Percentiles rank a stretch among this genome's conserved stretches.
These are phyloP conservation scores for Barnettozyma californica DNA, from an alignment of 805 yeast genomes.

Conservation along the genomic window DNA sequence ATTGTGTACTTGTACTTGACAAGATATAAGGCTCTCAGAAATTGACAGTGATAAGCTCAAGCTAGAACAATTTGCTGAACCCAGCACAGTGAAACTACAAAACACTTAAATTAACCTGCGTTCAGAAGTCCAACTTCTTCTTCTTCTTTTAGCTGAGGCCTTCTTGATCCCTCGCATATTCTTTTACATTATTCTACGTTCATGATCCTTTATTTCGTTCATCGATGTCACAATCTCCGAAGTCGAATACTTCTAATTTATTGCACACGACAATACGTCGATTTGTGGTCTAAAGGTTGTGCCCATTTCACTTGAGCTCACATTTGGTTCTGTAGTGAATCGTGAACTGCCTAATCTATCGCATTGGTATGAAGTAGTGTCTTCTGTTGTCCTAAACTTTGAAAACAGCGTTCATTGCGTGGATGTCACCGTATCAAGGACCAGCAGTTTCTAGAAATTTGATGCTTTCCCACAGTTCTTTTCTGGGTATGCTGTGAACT, in stretches of 20 bases:
- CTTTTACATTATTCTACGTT: slow-evolving; percentile 20
- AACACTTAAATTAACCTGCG: slow-evolving; percentile 10
- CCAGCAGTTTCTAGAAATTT: slow-evolving; percentile 27
- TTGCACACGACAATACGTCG: slow-evolving; percentile 27
- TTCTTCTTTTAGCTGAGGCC: slow-evolving; percentile 30
- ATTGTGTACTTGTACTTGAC: slow-evolving; percentile 17
- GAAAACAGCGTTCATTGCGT: slow-evolving; percentile 17
- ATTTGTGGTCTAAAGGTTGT: slow-evolving; percentile 33
- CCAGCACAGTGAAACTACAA: not conserved
- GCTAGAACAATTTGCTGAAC: not conserved
- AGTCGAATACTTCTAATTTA: slow-evolving; percentile 25
- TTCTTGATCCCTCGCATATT: slow-evolving; percentile 25
- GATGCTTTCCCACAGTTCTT: slow-evolving; percentile 24
- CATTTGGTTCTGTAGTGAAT: slow-evolving; percentile 25
- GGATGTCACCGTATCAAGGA: slow-evolving; percentile 22
- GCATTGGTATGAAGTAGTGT: slow-evolving; percentile 21
- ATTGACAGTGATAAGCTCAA: not conserved
- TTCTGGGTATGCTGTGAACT: slow-evolving; percentile 25
- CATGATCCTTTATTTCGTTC: slow-evolving; percentile 17
- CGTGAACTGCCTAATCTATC: slow-evolving; percentile 16
- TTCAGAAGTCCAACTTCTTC: slow-evolving; percentile 19
- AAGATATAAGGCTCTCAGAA: slow-evolving; percentile 8
- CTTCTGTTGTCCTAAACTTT: slow-evolving; percentile 14
- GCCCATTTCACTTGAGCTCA: slow-evolving; percentile 30
- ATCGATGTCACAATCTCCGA: slow-evolving; percentile 19